A percentile compares a stretch with the other conserved stretches of the same genome.
Conservation (phyloP, 371 early-diverging fungal genomes). For the Blakeslea trispora region DNA sequence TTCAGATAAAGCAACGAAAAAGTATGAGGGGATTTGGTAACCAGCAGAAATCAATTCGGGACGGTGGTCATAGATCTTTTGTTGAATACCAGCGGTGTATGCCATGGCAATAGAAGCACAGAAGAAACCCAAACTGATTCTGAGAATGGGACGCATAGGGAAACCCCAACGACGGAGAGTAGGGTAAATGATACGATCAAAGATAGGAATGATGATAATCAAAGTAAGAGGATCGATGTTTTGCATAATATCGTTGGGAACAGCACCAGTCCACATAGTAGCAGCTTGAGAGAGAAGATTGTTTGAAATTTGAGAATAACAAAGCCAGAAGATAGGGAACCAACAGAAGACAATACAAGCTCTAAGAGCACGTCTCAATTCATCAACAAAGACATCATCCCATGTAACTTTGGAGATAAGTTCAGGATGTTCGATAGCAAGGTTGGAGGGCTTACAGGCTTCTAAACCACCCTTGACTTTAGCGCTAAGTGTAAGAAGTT, state of each 20-base stretch:
- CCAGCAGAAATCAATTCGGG: slow-evolving; percentile 56
- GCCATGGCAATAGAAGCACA: slow-evolving; percentile 67
- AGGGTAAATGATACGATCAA: slow-evolving; percentile 72
- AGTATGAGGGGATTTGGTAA: slow-evolving; percentile 69
- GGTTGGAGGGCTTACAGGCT: slow-evolving; percentile 40
- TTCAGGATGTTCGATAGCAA: slow-evolving; percentile 36
- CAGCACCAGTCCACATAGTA: slow-evolving; percentile 69
- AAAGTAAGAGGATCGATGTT: slow-evolving; percentile 68
- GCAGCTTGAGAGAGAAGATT: slow-evolving; percentile 74
- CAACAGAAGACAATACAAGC: slow-evolving; percentile 75
- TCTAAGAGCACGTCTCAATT: slow-evolving; percentile 61
- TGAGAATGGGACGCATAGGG: slow-evolving; percentile 66
- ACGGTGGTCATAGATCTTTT: slow-evolving; percentile 54
- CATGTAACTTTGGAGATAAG: slow-evolving; percentile 46
- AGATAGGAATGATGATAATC: slow-evolving; percentile 71
- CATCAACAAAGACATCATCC: slow-evolving; percentile 77
- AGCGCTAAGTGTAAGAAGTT: slow-evolving; percentile 18
- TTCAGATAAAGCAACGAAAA: slow-evolving; percentile 68
- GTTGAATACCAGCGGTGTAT: slow-evolving; percentile 72
- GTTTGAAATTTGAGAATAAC: slow-evolving; percentile 75
- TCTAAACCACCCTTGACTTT: slow-evolving; percentile 40
- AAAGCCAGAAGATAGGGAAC: slow-evolving; percentile 80
- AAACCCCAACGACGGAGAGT: slow-evolving; percentile 61
- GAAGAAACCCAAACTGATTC: slow-evolving; percentile 74
- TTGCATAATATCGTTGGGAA: slow-evolving; percentile 65